Percentiles rank a stretch among this genome's conserved stretches.
Evolutionary conservation across 2,329 filamentous ascomycete genomes (phyloP).

Genomic region (Nemania sp.): DNA sequence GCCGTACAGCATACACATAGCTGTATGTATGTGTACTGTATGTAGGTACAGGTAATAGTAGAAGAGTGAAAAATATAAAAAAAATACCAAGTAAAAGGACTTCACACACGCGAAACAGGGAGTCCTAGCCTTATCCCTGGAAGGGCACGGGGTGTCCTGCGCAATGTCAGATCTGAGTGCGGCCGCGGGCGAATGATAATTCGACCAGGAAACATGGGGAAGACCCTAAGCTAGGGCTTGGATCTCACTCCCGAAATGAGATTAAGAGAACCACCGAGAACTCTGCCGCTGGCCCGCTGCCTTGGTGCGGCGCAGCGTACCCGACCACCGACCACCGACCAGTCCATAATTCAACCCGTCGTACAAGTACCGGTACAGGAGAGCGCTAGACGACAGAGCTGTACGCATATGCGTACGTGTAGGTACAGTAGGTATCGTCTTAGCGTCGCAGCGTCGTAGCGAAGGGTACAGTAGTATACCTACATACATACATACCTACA

Average conservation of each 20-base stretch:
- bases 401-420: not conserved
- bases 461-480: not conserved
- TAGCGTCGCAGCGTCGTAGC: no score
- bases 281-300: slow-evolving; percentile 39
- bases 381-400: not conserved
- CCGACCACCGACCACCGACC: no score
- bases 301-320: slow-evolving; percentile 33
- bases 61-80: slow-evolving; percentile 9
- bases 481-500: not conserved
- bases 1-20: not conserved
- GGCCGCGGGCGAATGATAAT: slow-evolving; percentile 39
- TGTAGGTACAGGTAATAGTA: not conserved
- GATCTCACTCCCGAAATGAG: slow-evolving; percentile 44
- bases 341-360: slow-evolving; percentile 17
- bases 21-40: no score
- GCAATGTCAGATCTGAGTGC: slow-evolving; percentile 40
- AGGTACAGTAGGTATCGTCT: no score
- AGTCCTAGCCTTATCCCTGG: slow-evolving; percentile 27
- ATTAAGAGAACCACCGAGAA: slow-evolving; percentile 43
- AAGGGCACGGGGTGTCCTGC: slow-evolving; percentile 32
- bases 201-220: slow-evolving; percentile 41
- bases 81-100: no score
- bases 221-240: slow-evolving; percentile 29
- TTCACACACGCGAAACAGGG: slow-evolving; percentile 26
- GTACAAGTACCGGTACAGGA: slow-evolving; percentile 15